These are phyloP conservation scores for Astrothelium subdiscretum DNA, from an alignment of 495 filamentous ascomycete genomes.

Conservation along the genomic window DNA sequence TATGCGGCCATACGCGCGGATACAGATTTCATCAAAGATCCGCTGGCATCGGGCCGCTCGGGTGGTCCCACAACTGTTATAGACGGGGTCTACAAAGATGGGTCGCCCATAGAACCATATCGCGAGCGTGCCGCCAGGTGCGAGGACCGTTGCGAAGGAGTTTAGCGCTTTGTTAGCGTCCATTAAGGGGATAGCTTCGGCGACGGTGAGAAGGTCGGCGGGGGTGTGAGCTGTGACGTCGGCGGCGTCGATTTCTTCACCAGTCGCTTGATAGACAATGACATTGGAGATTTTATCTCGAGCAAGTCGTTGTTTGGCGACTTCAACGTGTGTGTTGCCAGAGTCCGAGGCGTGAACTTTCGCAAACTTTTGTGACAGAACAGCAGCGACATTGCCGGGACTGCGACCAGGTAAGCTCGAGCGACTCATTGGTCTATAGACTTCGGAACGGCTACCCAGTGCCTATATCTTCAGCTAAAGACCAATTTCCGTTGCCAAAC, in stretches of 20 bases:
- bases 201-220: slow-evolving; percentile 20
- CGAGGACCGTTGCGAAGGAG: slow-evolving; percentile 15
- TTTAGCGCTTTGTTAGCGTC: slow-evolving; percentile 15
- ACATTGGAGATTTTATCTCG: slow-evolving; percentile 16
- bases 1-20: not conserved
- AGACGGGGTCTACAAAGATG: slow-evolving; percentile 13
- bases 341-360: slow-evolving; percentile 22
- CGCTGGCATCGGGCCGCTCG: not conserved
- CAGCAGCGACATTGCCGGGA: slow-evolving; percentile 18
- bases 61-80: not conserved
- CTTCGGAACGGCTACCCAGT: too few relatives aligned
- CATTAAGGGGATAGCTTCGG: slow-evolving; percentile 23
- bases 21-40: not conserved
- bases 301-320: slow-evolving; percentile 11
- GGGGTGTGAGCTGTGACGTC: slow-evolving; percentile 3
- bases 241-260: not conserved
- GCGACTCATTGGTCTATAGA: too few relatives aligned
- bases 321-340: slow-evolving; percentile 11
- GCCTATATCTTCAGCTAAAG: slow-evolving; percentile 23
- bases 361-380: slow-evolving; percentile 13
- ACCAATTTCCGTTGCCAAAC: not conserved
- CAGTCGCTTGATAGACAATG: not conserved
- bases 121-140: slow-evolving; percentile 22
- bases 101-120: slow-evolving; percentile 27
- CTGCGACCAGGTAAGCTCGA: too few relatives aligned